Conservation (phyloP, 2,329 filamentous ascomycete genomes). For the Arthrocladium fulminans region DNA sequence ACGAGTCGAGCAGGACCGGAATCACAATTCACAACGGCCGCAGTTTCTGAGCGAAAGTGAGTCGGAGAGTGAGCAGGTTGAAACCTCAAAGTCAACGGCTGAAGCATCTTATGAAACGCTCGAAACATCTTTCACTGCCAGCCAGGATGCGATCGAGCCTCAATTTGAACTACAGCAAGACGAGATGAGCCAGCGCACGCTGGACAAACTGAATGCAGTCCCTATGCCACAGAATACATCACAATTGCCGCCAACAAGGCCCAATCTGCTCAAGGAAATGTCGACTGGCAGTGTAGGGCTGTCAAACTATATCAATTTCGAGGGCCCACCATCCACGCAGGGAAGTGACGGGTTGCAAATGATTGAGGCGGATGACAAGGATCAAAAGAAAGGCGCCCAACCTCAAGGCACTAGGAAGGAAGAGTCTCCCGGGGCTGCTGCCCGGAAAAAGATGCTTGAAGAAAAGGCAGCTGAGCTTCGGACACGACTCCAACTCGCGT, state of each 20-base stretch:
- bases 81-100: conserved; percentile 8
- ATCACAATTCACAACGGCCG: conserved; percentile 13
- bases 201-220: conserved; percentile 19
- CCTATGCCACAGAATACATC: conserved; percentile 16
- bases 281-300: conserved; percentile 22
- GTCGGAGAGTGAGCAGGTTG: conserved; percentile 6
- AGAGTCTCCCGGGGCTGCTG: conserved; percentile 14
- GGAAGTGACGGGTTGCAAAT: conserved; percentile 14
- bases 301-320: conserved; percentile 23
- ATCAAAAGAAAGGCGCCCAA: conserved; percentile 31
- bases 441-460: conserved; percentile 12
- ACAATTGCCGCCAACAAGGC: conserved; percentile 14
- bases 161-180: conserved; percentile 21
- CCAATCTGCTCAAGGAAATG: conserved; percentile 13
- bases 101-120: conserved; percentile 13
- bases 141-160: conserved; percentile 18
- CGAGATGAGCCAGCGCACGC: conserved; percentile 21
- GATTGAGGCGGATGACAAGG: conserved; percentile 25
- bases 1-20: conserved; percentile 10
- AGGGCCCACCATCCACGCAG: conserved; percentile 16
- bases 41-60: conserved; percentile 14
- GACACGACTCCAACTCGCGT: conserved; percentile 22
- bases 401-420: conserved; percentile 27
- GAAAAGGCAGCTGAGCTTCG: conserved; percentile 20
- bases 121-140: conserved; percentile 15